phyloP scores from a whole-genome alignment of 371 early-diverging fungal species.

The Lichtheimia corymbifera region DNA sequence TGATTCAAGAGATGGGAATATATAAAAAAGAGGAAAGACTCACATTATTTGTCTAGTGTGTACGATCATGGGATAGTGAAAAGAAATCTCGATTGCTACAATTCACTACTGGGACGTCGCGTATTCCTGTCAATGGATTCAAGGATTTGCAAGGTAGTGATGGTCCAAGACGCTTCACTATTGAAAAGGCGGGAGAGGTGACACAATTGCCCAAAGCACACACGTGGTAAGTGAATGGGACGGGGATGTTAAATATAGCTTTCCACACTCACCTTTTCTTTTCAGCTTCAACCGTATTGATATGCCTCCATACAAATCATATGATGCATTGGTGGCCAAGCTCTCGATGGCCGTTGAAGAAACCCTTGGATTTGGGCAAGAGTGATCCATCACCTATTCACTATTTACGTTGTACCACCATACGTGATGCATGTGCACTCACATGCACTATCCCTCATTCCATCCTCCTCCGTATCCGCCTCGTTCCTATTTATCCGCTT shows the following conservation, averaged over 20 bases:
- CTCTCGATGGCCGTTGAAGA: constrained; percentile 93
- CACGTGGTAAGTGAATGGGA: constrained; percentile 74
- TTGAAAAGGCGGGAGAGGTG: constrained; percentile 92
- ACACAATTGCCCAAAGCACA: constrained; percentile 90
- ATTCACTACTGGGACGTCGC: constrained; percentile 98
- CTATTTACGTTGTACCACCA: not conserved
- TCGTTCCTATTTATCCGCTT: not conserved
- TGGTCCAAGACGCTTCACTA: constrained; percentile 94
- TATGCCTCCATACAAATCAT: constrained; percentile 87
- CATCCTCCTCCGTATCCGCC: not conserved
- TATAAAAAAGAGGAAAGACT: not conserved
- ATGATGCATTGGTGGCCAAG: constrained; percentile 74
- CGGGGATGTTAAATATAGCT: not conserved
- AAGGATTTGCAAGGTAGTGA: constrained; percentile 96
- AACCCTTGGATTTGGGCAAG: constrained; percentile 84
- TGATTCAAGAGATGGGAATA: not conserved
- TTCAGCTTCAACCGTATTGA: constrained; percentile 93
- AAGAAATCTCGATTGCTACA: constrained; percentile 94
- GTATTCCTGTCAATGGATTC: constrained; percentile 98
- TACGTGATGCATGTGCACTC: not conserved
- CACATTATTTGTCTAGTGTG: constrained; percentile 47
- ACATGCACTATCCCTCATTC: not conserved
- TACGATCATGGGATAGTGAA: constrained; percentile 87
- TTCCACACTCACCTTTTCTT: not conserved
- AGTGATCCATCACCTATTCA: constrained; percentile 33